These are phyloP conservation scores for Fusarium sp. DNA, from an alignment of 2,329 filamentous ascomycete species.

Conservation along the genomic window DNA sequence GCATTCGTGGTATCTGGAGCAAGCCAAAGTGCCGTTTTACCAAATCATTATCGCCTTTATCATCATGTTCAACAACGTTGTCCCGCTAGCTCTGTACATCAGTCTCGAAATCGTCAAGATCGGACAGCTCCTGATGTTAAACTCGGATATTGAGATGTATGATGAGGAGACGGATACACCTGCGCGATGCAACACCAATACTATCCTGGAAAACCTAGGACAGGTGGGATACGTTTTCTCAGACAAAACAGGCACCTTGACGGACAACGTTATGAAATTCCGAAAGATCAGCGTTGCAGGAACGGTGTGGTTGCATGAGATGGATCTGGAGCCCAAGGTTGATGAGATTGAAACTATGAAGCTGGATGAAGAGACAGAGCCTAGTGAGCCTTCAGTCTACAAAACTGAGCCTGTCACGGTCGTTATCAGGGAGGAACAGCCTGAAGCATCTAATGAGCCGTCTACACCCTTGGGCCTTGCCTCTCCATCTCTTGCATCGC, in stretches of 20 bases:
- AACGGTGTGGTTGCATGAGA: constrained; percentile 89
- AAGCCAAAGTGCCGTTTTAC: constrained; percentile 81
- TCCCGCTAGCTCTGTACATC: constrained; percentile 92
- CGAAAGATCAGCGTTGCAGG: constrained; percentile 92
- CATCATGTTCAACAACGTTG: constrained; percentile 98
- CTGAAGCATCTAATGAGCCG: constrained; percentile 17
- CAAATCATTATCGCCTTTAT: constrained; percentile 91
- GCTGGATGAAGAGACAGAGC: constrained; percentile 42
- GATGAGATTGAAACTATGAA: constrained; percentile 41
- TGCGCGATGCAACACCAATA: constrained; percentile 91
- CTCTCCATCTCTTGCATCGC: constrained; percentile 52
- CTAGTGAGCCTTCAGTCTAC: constrained; percentile 49
- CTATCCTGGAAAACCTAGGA: constrained; percentile 93
- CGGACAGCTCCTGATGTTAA: constrained; percentile 82
- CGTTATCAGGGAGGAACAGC: constrained; percentile 52
- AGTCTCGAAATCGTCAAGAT: constrained; percentile 91
- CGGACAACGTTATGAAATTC: constrained; percentile 96
- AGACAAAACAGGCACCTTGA: constrained; percentile 95
- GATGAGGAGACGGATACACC: constrained; percentile 87
- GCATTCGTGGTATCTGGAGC: constrained; percentile 81
- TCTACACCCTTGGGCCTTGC: constrained; percentile 37
- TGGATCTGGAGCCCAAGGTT: constrained; percentile 70
- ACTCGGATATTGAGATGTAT: constrained; percentile 90
- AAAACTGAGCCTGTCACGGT: constrained; percentile 51
- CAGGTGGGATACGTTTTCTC: constrained; percentile 94